A percentile compares a stretch with the other conserved stretches of the same genome.
These are phyloP conservation scores for Coelomomyces lativittatus DNA, from an alignment of 371 early-diverging fungal species.

Conservation along the genomic window DNA sequence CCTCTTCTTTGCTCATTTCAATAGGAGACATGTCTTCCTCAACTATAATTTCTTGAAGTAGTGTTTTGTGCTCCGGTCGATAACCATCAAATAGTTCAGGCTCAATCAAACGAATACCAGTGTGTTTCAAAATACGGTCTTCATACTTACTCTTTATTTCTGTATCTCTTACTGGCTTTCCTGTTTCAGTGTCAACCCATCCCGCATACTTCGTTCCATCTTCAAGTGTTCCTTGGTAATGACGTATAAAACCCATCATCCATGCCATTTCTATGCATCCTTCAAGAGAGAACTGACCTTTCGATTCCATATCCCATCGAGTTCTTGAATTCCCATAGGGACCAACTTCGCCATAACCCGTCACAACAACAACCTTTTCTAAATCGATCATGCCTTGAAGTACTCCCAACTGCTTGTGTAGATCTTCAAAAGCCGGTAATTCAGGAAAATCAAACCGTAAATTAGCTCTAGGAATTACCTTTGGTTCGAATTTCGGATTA, in stretches of 20 bases:
- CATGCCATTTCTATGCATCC: conserved; percentile 93
- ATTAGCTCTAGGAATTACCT: conserved; percentile 75
- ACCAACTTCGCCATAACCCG: conserved; percentile 86
- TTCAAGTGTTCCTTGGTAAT: conserved; percentile 71
- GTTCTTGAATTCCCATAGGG: conserved; percentile 85
- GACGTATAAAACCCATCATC: conserved; percentile 88
- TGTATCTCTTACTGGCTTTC: conserved; percentile 73
- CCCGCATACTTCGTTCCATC: conserved; percentile 64
- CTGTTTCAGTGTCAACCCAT: conserved; percentile 78
- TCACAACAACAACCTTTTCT: conserved; percentile 78
- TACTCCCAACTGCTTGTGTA: conserved; percentile 46
- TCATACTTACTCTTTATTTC: conserved; percentile 88
- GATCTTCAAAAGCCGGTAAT: conserved; percentile 41
- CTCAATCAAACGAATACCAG: conserved; percentile 83
- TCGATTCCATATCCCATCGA: conserved; percentile 92
- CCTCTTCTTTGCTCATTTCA: conserved; percentile 77
- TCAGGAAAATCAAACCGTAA: conserved; percentile 78
- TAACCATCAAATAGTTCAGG: conserved; percentile 76
- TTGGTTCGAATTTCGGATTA: conserved; percentile 49
- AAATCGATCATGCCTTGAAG: conserved; percentile 75
- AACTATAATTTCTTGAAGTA: conserved; percentile 79
- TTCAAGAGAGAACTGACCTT: conserved; percentile 81
- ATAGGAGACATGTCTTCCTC: conserved; percentile 79
- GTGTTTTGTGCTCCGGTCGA: conserved; percentile 68
- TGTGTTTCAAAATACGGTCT: conserved; percentile 71